Conservation (phyloP, 306 rosid genomes). For the Medicago truncatula region DNA sequence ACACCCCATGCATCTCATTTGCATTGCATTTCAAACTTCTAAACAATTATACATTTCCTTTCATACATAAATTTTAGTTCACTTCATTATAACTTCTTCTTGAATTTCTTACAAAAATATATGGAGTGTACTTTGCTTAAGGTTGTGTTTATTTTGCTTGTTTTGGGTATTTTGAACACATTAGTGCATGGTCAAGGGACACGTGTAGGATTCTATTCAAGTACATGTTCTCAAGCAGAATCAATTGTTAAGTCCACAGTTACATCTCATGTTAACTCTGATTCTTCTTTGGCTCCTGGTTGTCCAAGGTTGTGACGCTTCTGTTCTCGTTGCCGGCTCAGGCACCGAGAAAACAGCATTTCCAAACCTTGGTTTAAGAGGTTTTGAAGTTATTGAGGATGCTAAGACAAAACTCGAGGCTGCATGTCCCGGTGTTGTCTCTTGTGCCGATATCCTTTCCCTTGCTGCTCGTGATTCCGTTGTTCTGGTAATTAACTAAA, state of each 20-base stretch:
- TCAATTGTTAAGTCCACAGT: constrained; percentile 53
- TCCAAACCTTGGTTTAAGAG: constrained; percentile 46
- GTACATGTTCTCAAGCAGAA: constrained; percentile 50
- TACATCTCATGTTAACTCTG: constrained; percentile 40
- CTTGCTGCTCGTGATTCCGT: constrained; percentile 66
- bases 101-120: not conserved
- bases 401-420: constrained; percentile 57
- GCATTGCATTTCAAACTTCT: not conserved
- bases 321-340: constrained; percentile 46
- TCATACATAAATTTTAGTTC: not conserved
- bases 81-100: not conserved
- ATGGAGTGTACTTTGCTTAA: not conserved
- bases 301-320: constrained; percentile 58
- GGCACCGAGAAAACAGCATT: constrained; percentile 35
- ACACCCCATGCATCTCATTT: not conserved
- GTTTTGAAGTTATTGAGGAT: constrained; percentile 57
- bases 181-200: constrained; percentile 45
- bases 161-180: constrained; percentile 9
- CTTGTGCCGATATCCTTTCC: constrained; percentile 61
- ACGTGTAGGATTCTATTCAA: constrained; percentile 45
- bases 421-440: constrained; percentile 61
- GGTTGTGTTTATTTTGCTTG: constrained; percentile 14
- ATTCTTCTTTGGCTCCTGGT: constrained; percentile 48
- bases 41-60: not conserved
- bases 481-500: constrained; percentile 46